Evolutionary conservation across 2,329 filamentous ascomycete genomes (phyloP).

Genomic region (Coleophoma cylindrospora): DNA sequence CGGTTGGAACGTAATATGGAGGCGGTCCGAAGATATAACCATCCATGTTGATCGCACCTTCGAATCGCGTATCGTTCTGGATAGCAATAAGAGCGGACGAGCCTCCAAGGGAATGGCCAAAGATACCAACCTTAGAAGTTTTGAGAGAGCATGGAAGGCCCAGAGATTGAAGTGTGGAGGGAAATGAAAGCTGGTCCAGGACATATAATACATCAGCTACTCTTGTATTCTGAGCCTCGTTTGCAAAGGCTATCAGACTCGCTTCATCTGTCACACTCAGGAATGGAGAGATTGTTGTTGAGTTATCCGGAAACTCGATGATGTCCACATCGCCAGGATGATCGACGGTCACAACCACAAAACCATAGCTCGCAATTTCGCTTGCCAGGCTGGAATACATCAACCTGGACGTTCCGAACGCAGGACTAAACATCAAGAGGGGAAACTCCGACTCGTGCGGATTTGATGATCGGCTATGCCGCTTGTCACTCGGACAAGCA

Average conservation of each 20-base stretch:
- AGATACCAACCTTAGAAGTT: constrained; percentile 13
- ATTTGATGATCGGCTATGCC: background rate
- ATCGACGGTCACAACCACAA: constrained; percentile 36
- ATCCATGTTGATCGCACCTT: constrained; percentile 30
- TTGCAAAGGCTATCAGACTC: background rate
- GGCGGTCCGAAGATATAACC: constrained; percentile 23
- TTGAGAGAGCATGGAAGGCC: constrained; percentile 2
- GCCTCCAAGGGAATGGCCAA: constrained; percentile 19
- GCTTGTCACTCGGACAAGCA: background rate
- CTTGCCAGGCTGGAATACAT: constrained; percentile 35
- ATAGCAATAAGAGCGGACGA: constrained; percentile 24
- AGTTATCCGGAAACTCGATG: constrained; percentile 33
- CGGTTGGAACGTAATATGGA: constrained; percentile 2
- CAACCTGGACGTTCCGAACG: constrained; percentile 27
- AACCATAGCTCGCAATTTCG: constrained; percentile 33
- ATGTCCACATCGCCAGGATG: constrained; percentile 36
- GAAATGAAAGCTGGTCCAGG: constrained; percentile 14
- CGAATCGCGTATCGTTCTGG: constrained; percentile 21
- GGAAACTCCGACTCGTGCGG: background rate
- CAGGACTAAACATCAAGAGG: constrained; percentile 31
- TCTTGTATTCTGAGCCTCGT: constrained; percentile 10
- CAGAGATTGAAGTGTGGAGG: background rate
- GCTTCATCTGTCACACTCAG: background rate
- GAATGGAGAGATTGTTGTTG: constrained; percentile 13
- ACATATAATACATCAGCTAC: constrained; percentile 24